A percentile compares a stretch with the other conserved stretches of the same genome.
Conservation (phyloP, 2,329 filamentous ascomycete species). For the Xylariaceae sp. region DNA sequence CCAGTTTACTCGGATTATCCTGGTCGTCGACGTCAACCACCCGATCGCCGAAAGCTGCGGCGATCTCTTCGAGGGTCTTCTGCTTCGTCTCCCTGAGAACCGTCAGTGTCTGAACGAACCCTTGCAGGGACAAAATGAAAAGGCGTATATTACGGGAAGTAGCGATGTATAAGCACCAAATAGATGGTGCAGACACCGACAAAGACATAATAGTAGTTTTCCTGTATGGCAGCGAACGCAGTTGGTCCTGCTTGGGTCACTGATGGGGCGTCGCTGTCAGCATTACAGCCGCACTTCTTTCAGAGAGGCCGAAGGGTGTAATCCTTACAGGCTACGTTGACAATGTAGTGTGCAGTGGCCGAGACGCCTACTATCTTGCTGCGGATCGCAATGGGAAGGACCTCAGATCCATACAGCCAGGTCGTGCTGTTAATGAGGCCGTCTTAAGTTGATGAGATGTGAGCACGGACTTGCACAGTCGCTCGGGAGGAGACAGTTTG, state of each 20-base stretch:
- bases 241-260: slow-evolving; percentile 49
- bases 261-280: background rate
- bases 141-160: slow-evolving; percentile 37
- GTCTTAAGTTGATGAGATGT: background rate
- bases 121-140: background rate
- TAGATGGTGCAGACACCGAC: slow-evolving; percentile 48
- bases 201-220: slow-evolving; percentile 58
- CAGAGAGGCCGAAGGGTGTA: no score
- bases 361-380: slow-evolving; percentile 52
- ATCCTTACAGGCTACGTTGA: slow-evolving; percentile 41
- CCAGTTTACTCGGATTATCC: no score
- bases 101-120: slow-evolving; percentile 1
- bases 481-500: background rate
- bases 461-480: background rate
- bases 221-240: slow-evolving; percentile 50
- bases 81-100: slow-evolving; percentile 38
- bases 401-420: slow-evolving; percentile 51
- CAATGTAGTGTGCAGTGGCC: slow-evolving; percentile 47
- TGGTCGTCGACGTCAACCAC: slow-evolving; percentile 30
- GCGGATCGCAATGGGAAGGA: slow-evolving; percentile 46
- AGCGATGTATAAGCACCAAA: slow-evolving; percentile 46
- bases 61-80: slow-evolving; percentile 44
- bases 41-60: slow-evolving; percentile 42
- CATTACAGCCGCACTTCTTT: no score
- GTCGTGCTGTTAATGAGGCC: slow-evolving; percentile 48